Evolutionary conservation across 2,329 filamentous ascomycete species (phyloP), one percentile per base, ranked within the genome.

Genomic region (Fusarium torulosum): DNA sequence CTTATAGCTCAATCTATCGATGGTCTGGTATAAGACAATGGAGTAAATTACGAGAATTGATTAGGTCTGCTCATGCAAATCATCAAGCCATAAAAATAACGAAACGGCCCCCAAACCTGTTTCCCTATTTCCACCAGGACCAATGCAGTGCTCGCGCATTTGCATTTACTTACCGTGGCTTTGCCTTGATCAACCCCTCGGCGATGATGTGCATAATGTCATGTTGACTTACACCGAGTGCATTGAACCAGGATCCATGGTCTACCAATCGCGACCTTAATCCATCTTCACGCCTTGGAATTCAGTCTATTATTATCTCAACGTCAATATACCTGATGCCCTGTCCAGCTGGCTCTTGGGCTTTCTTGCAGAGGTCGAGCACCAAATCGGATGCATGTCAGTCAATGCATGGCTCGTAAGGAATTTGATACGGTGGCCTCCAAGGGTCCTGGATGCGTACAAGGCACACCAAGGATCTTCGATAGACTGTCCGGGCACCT

Each of bases 121-220:
- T 58, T 63, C 27, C 20, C 37, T 52, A 25, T 29, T 29, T 29
- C 27, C 11, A 11, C 27, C 13, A 51, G 20, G 35, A 41, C 33
- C 40, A 63, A 62, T 47, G 60, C 29, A 13, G 41, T 63, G 45
- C 20, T 59, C 37, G 25, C 52, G 29, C 41, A 46, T 35, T 57
- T 35, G 15, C 35, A 37, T 37, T n/a, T 38, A 51, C 14, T 52
- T 59, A 52, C 25, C n/a, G 42, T 61, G 53, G 38, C 55, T 51
- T 56, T 37, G 35, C 44, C 27, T 52, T 58, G 43, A 52, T 47
- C 37, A 49, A 51, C 37, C 52, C 55, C 46, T 45, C 25, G 27
- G 51, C 35, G 50, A 69, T 69, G 66, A 70, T 62, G 53, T 67
- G 66, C 65, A 68, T 66, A 51, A 51, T 29, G 23, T 19, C 17